Evolutionary conservation across 1,284 basidiomycete genomes (phyloP).

Genomic region (Sphaerobolus stellatus): DNA sequence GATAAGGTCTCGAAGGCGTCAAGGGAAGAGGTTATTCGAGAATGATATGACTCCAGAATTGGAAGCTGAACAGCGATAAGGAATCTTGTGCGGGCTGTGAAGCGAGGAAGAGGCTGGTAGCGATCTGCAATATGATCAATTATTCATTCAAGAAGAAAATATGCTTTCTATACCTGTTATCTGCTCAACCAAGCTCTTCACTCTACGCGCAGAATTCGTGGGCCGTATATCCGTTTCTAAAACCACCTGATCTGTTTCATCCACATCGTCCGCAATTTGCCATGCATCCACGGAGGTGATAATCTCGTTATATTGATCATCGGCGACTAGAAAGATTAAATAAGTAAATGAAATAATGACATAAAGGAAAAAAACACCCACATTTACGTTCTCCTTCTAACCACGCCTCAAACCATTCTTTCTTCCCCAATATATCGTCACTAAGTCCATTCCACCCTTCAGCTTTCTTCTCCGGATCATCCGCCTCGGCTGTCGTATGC

Average conservation of each 20-base stretch:
- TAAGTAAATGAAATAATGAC: background rate
- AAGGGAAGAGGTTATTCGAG: conserved; percentile 78
- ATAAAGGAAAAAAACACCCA: conserved; percentile 40
- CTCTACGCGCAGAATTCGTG: conserved; percentile 77
- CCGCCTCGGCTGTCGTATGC: conserved; percentile 42
- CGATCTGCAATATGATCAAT: conserved; percentile 58
- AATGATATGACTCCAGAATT: conserved; percentile 73
- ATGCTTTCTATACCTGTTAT: conserved; percentile 64
- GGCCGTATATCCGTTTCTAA: conserved; percentile 51
- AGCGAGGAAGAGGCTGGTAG: conserved; percentile 81
- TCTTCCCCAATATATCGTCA: conserved; percentile 77
- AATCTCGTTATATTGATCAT: conserved; percentile 80
- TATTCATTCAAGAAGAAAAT: background rate
- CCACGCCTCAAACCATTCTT: conserved; percentile 91
- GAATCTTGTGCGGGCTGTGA: conserved; percentile 79
- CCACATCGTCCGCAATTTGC: conserved; percentile 72
- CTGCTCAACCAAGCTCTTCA: conserved; percentile 84
- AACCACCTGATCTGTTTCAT: conserved; percentile 48
- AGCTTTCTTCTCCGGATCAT: conserved; percentile 17
- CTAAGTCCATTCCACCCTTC: conserved; percentile 73
- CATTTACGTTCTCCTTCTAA: conserved; percentile 83
- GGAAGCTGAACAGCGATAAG: conserved; percentile 85
- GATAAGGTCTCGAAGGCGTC: conserved; percentile 93
- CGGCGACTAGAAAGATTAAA: conserved; percentile 53
- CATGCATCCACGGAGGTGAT: conserved; percentile 84